Percentiles rank a stretch among this genome's conserved stretches.
Conservation (phyloP, 345 rosid species). For the Mercurialis annua region DNA sequence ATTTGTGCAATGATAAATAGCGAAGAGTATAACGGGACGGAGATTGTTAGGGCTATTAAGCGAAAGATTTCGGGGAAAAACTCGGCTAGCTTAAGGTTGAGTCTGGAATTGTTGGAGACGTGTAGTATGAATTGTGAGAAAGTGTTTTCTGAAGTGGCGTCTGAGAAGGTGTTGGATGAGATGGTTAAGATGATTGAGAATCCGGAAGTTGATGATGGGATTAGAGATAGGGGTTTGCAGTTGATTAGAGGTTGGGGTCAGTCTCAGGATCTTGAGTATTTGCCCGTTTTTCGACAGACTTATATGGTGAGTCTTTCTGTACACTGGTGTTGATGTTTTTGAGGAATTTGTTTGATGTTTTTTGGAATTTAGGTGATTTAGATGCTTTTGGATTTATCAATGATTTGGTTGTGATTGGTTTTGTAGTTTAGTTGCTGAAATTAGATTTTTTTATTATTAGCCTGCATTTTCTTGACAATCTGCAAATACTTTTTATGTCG, state of each 20-base stretch:
- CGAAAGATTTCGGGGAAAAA: slow-evolving; percentile 61
- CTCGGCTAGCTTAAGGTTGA: slow-evolving; percentile 51
- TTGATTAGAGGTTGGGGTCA: slow-evolving; percentile 81
- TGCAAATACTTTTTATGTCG: not conserved
- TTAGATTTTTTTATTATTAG: not conserved
- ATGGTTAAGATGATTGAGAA: slow-evolving; percentile 73
- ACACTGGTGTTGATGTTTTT: not conserved
- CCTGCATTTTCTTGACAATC: not conserved
- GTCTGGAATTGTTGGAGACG: slow-evolving; percentile 77
- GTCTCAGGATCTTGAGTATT: slow-evolving; percentile 67
- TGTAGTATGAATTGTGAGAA: slow-evolving; percentile 74
- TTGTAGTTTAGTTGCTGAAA: not conserved
- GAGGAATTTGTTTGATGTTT: not conserved
- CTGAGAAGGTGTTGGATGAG: slow-evolving; percentile 79
- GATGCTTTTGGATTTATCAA: not conserved
- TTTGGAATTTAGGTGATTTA: not conserved
- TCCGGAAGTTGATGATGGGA: slow-evolving; percentile 46
- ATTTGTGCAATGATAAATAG: slow-evolving; percentile 75
- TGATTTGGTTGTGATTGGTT: not conserved
- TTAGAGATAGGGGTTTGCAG: slow-evolving; percentile 55
- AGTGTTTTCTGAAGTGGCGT: slow-evolving; percentile 72
- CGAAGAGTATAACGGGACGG: slow-evolving; percentile 58
- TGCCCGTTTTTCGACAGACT: slow-evolving; percentile 78
- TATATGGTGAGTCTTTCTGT: slow-evolving; percentile 40
- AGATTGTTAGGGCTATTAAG: slow-evolving; percentile 65